Base-by-base conservation (phyloP, 2,329 filamentous ascomycete genomes). In the Cercospora sp. region DNA sequence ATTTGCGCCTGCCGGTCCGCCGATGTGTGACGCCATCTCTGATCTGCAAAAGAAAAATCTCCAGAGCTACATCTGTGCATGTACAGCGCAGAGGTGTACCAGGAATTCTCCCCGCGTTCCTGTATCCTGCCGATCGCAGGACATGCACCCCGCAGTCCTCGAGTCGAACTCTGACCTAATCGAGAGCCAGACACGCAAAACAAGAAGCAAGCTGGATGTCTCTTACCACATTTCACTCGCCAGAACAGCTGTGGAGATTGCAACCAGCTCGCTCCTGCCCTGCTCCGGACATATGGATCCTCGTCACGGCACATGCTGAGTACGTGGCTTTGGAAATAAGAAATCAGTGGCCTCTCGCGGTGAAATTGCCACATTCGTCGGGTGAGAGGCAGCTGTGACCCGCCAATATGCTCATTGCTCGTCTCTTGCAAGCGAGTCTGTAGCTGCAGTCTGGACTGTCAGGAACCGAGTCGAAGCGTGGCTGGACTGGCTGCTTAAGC, bases 201-300 rank as follows among this genome's bases (percentile, higher is more conserved):
- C 45, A 63, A 63, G 61, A 63, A 63, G 28, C 61, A 63, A 62
- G 30, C 8, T 31, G 62, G 8, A 12, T 36, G 30, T 23, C 60
- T 12, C 13, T 26, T 62, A 48, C 33, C 33, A 31, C 60, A 20
- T 31, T 28, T 51, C 10, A 12, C 42, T 62, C 36, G 60, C 20
- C 33, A 23, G 12, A 18, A 1, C 3, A 8, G 42, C 39, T 18
- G 39, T 48, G 42, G 39, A 62, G 33, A 59, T 36, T 59, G n/a
- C 55, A 36, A 36, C 30, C 55, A 59, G 30, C 18, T 12, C 18
- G 2, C 16, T 36, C 55, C 18, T 13, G 3, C 31, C 55, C 18
- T 36, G 55, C 13, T 36, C 30, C 55, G 55, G 55, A 6, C 28
- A 59, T 59, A 59, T 33, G 55, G 55, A 31, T 31, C 30, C 9